phyloP scores from a whole-genome alignment of 495 filamentous ascomycete species.

The Haplographium delicatum region DNA sequence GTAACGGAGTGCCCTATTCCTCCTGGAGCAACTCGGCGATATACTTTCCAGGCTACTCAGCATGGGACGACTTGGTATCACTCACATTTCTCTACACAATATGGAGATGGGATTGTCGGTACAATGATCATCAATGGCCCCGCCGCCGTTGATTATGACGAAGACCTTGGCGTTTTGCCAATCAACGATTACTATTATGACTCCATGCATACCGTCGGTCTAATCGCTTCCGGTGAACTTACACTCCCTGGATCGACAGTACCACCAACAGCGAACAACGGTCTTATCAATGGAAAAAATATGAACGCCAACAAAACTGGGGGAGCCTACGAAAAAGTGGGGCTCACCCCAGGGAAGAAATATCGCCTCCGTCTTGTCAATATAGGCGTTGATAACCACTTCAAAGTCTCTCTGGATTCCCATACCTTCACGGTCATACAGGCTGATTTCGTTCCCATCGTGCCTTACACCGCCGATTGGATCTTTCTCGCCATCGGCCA shows the following conservation, averaged over 20 bases:
- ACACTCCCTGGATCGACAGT: no score
- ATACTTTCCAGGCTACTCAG: conserved; percentile 43
- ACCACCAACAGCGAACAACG: conserved; percentile 22
- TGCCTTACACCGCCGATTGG: conserved; percentile 34
- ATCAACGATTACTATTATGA: no score
- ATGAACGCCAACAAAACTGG: conserved; percentile 21
- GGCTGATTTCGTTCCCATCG: conserved; percentile 45
- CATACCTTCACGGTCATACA: conserved; percentile 43
- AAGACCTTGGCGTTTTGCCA: conserved; percentile 50
- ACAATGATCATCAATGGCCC: conserved; percentile 40
- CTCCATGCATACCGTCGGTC: no score
- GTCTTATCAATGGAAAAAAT: conserved; percentile 28
- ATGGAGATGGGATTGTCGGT: conserved; percentile 45
- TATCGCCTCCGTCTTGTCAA: conserved; percentile 50
- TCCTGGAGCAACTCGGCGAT: conserved; percentile 43
- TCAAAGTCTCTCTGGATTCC: conserved; percentile 43
- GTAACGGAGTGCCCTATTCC: conserved; percentile 45
- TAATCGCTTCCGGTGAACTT: no score
- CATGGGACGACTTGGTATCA: conserved; percentile 64
- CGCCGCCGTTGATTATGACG: conserved; percentile 34
- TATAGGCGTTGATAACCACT: conserved; percentile 41
- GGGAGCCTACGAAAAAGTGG: conserved; percentile 2
- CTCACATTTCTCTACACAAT: conserved; percentile 53
- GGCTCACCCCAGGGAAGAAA: conserved; percentile 1
- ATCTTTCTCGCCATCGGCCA: conserved; percentile 62